Base-by-base conservation (phyloP, 2,329 filamentous ascomycete species). In the Scytalidium lignicola region DNA sequence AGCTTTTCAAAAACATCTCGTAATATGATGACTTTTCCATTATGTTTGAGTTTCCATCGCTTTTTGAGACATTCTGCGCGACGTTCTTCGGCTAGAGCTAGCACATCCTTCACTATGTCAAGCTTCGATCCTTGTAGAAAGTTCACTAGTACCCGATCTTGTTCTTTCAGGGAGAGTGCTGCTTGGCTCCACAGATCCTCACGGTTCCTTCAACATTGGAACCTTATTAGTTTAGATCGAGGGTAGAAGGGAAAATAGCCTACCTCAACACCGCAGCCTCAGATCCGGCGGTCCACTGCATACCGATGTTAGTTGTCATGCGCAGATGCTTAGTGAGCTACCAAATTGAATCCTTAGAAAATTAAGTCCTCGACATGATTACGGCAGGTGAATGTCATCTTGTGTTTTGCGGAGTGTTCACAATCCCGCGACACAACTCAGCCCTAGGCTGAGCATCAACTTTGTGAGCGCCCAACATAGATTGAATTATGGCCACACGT, bases 1-100 rank as follows among this genome's bases (percentile, higher is more conserved):
- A 62, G 48, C 41, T 61, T 63, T 4, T 55, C 53, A 12, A 52
- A 50, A 4, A 52, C 18, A 47, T 54, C 44, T 12, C 47, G 41
- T n/a, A 50, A 21, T 5, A 49, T 45, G 22, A 49, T 49, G 5
- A 32, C 41, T 39, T 26, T 37, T 19, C 45, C 44, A 17, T 12
- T 13, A 23, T 44, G 53, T 23, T 17, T 49, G 26, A 20, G 49
- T 45, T 41, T 52, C 46, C 53, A 55, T 2, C 51, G 44, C 23
- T 44, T 50, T n/a, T 42, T 19, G 4, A 51, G n/a, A 32, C 48
- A 55, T 12, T 17, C 5, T 5, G 47, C 2, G 26, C 42, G 44
- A 22, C 50, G 50, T 20, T 49, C 21, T 18, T 53, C 26, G 9
- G 41, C 53, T 2, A 28, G 15, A 3, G 17, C 40, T 17, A 55